Evolutionary conservation across 805 yeast genomes (phyloP), one percentile per base, ranked within the genome.

Genomic region (Kazachstania martiniae): DNA sequence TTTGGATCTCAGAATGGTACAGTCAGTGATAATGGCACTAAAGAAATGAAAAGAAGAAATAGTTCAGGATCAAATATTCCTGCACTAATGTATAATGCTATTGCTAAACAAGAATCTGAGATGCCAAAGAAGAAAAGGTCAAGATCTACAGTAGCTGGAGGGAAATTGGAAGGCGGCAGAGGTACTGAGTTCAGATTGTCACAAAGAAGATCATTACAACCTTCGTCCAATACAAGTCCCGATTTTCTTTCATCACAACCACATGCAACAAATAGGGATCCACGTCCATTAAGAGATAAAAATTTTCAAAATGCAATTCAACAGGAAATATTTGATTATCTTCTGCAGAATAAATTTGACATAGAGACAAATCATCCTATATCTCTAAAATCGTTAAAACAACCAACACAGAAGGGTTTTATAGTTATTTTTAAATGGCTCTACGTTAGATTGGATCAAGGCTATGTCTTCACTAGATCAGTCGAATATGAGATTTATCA

Each of bases 391-490:
- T 72, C 84, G 2, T 61, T 86, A 36, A 68, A 63, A 42, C 73
- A 67, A 41, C 95, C 95, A 12, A 85, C 95, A 0, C 95, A 86
- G 49, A 82, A 80, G 48, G 94, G 83, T 43, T 86, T 86, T 53
- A 74, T 74, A 6, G 50, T 70, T 27, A 74, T 86, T 9, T 86
- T 86, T 58, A 81, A 79, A 52, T 87, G 85, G 70, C 57, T 87
- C 16, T 85, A 82, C 58, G 68, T 66, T 39, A 69, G 75, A 42
- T 63, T 84, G 25, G 95, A 86, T 52, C 95, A 94, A 0, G 80
- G 79, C 21, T 79, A 79, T 53, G 63, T 62, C 41, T 83, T 82
- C 51, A 64, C 72, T 12, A 72, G 70, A 47, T 65, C 82, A 12
- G 68, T 81, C 21, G 95, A 85, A 40, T 66, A 71, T 29, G 95